These are phyloP conservation scores for Globisporangium recalcitrans DNA, from an alignment of 352 stramenopile genomes.

Conservation along the genomic window DNA sequence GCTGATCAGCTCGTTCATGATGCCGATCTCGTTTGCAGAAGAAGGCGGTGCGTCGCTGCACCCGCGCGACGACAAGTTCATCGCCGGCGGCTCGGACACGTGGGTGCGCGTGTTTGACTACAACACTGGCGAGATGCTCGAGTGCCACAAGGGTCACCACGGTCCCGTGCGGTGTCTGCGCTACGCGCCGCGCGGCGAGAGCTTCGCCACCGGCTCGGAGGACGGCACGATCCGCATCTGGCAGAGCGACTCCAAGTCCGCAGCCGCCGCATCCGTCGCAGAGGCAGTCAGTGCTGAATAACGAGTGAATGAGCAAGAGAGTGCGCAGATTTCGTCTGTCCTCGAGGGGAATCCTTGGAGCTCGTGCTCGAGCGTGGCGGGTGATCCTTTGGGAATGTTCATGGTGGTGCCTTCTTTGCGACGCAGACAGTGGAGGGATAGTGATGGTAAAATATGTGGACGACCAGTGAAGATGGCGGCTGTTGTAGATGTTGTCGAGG, in stretches of 20 bases:
- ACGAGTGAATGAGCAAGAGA: too few species aligned
- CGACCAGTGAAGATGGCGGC: background rate
- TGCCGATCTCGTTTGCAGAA: conserved; percentile 90
- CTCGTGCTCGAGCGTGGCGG: too few species aligned
- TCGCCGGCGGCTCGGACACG: conserved; percentile 92
- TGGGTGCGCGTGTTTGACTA: conserved; percentile 97
- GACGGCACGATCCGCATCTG: conserved; percentile 98
- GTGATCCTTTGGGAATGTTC: too few species aligned
- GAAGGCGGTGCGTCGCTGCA: conserved; percentile 89
- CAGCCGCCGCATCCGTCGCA: conserved; percentile 54
- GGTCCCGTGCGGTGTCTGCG: conserved; percentile 95
- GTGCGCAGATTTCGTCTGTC: too few species aligned
- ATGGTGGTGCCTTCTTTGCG: too few species aligned
- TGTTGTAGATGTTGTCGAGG: background rate
- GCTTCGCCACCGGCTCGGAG: conserved; percentile 95
- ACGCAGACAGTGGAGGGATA: background rate
- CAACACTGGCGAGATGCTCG: conserved; percentile 86
- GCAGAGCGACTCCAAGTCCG: conserved; percentile 74
- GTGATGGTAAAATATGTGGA: background rate
- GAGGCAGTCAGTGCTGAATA: conserved; percentile 26
- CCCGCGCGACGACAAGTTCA: conserved; percentile 80
- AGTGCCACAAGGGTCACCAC: conserved; percentile 97
- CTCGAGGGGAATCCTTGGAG: too few species aligned
- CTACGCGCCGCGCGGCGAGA: conserved; percentile 90
- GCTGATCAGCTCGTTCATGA: conserved; percentile 60